phyloP scores from a whole-genome alignment of 2,329 filamentous ascomycete species.

The Ophiostoma sp. region DNA sequence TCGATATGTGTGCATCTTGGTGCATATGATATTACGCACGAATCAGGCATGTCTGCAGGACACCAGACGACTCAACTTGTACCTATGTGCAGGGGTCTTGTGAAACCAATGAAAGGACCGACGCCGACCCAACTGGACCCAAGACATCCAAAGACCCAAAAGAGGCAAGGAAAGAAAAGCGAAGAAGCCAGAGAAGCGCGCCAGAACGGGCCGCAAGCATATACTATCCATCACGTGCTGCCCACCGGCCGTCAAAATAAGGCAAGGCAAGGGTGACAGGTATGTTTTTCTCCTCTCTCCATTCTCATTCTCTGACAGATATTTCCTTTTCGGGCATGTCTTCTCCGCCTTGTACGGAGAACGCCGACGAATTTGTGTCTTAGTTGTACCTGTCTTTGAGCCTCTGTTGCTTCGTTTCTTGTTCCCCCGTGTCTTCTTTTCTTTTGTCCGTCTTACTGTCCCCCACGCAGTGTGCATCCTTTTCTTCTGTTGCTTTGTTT shows the following conservation, averaged over 20 bases:
- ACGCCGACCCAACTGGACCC: background rate
- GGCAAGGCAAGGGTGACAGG: background rate
- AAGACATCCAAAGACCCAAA: background rate
- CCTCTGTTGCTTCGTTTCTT: background rate
- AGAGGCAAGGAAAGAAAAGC: background rate
- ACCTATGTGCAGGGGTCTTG: background rate
- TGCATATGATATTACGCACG: background rate
- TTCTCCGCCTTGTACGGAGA: constrained; percentile 2
- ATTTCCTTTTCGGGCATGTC: background rate
- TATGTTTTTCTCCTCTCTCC: background rate
- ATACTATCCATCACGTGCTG: constrained; percentile 5
- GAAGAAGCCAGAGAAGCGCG: background rate
- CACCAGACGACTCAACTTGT: background rate
- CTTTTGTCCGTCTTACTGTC: background rate
- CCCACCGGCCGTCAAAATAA: background rate
- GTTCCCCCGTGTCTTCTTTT: background rate
- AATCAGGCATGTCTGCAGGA: background rate
- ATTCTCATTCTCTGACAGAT: background rate
- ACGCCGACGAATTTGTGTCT: background rate
- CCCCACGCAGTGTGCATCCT: background rate
- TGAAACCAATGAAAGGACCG: constrained; percentile 6
- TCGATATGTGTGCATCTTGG: background rate
- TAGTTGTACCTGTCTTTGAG: background rate
- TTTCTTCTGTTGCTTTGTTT: background rate
- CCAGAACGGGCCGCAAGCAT: constrained; percentile 1